Evolutionary conservation across 345 rosid species (phyloP), one percentile per base, ranked within the genome.

Genomic region (Lumnitzera racemosa): DNA sequence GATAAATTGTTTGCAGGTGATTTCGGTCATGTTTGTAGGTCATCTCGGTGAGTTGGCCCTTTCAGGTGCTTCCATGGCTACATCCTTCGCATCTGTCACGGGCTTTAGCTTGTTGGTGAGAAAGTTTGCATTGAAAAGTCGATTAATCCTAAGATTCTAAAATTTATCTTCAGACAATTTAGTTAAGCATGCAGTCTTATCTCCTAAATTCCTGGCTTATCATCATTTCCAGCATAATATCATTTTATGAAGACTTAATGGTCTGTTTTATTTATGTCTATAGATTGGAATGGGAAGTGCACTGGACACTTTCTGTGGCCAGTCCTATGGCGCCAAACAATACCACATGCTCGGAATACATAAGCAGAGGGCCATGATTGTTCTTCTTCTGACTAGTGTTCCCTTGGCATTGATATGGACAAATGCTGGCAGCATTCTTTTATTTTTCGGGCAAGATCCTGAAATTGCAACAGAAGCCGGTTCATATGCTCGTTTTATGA

Each of bases 11-110:
- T 41, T 75, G 53, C 76, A 71, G 50, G 23, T 71, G n/a, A 63
- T 71, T 47, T 67, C 73, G 13, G 71, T 79, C 16, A 77, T 80
- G 79, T 74, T 74, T 63, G 79, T 80, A 6, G 81, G 55, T 50
- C 61, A 64, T 27, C 62, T 51, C 9, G 63, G 67, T 3, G 60
- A 61, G 55, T 47, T 75, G 49, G 51, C 81, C 1, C 78, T 81
- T 46, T 67, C 81, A 1, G 71, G 81, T 48, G 79, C 83, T 66
- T 70, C 76, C 2, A 64, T 78, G 24, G 79, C 86, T 47, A 74
- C 81, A 48, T 72, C 78, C 51, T 78, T 78, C 5, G 73, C 77
- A 69, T 74, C 72, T 0, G 81, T 79, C 29, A 71, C 83, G 7
- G 74, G 83, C 20, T 81, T 81, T 70, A 60, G 69, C 56, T 69